Base-by-base conservation (phyloP, 2,329 filamentous ascomycete genomes). In the Neonectria sp. region DNA sequence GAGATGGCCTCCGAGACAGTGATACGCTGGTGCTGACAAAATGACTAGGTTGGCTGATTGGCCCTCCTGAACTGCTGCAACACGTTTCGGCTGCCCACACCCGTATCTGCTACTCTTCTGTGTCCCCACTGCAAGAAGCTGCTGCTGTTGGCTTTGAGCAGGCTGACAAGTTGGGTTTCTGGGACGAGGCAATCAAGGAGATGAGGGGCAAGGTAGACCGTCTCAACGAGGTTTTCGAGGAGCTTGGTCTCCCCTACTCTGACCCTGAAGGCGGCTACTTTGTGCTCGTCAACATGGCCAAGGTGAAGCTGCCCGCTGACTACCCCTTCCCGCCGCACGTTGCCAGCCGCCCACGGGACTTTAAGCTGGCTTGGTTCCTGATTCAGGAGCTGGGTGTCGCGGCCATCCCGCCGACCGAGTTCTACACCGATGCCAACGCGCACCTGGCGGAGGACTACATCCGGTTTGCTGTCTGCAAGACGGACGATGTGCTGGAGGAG, bases 201-300 rank as follows among this genome's bases (percentile, higher is more conserved):
- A 98, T 98, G 95, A 93, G 94, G 82, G 88, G 83, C 66, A 98
- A 97, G 82, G 92, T 98, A 84, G 87, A 92, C 73, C 89, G 89
- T 27, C 98, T 99, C 86, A 97, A 95, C 80, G 86, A 92, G 68
- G 85, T 95, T 46, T 95, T 93, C 85, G 85, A 89, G 56, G 93
- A 95, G 82, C 87, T 95, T 7, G 89, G 86, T 17, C 85, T 95
- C 56, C 92, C 92, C 4, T 97, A 95, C 84, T 95, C 94, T 1
- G 92, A 97, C 67, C 96, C 96, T 5, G 95, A 99, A 81, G 96
- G 96, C 60, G 96, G 96, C 24, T 99, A 99, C 85, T 99, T 99
- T 78, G 94, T 99, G 45, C 89, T 99, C 60, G 96, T 94, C 71
- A 99, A 99, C 84, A 91, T 98, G 86, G 86, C 89, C 64, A 95